A percentile compares a stretch with the other conserved stretches of the same genome.
These are phyloP conservation scores for Eucommia ulmoides DNA, from an alignment of 257 asterid species.

Conservation along the genomic window DNA sequence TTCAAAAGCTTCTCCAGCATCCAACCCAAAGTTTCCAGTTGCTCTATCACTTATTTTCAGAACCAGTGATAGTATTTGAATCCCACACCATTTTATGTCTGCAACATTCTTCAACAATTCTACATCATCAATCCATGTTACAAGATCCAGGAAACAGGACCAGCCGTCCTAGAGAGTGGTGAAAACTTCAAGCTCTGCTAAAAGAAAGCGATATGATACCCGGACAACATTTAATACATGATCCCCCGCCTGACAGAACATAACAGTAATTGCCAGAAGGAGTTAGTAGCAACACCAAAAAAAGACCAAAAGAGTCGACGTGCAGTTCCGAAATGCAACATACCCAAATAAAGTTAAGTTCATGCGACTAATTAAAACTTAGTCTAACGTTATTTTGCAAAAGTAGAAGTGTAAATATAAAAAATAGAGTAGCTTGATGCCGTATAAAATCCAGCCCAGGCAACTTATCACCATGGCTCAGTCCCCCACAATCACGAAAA, in stretches of 20 bases:
- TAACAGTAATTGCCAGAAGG: too few species aligned
- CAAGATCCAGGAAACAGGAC: constrained; percentile 60
- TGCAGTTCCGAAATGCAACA: not conserved
- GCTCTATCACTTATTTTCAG: constrained; percentile 45
- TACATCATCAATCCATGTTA: constrained; percentile 27
- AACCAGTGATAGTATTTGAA: constrained; percentile 34
- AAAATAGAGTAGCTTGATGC: not conserved
- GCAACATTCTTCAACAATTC: constrained; percentile 19
- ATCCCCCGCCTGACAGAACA: constrained; percentile 41
- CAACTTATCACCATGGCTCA: too few species aligned
- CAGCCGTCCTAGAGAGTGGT: constrained; percentile 73
- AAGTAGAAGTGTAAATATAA: not conserved
- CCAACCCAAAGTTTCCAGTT: constrained; percentile 28
- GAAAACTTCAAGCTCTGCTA: constrained; percentile 50
- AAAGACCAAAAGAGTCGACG: constrained; percentile 7
- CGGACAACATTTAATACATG: constrained; percentile 44
- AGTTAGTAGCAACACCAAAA: not conserved
- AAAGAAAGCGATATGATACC: constrained; percentile 58
- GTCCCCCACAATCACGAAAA: too few species aligned
- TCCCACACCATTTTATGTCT: constrained; percentile 68
- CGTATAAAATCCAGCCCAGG: too few species aligned
- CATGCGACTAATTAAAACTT: not conserved
- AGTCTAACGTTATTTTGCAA: not conserved
- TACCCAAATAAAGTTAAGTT: not conserved
- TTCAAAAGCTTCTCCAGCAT: constrained; percentile 37